phyloP scores from a whole-genome alignment of 345 rosid genomes.

The Rubroshorea leprosula region DNA sequence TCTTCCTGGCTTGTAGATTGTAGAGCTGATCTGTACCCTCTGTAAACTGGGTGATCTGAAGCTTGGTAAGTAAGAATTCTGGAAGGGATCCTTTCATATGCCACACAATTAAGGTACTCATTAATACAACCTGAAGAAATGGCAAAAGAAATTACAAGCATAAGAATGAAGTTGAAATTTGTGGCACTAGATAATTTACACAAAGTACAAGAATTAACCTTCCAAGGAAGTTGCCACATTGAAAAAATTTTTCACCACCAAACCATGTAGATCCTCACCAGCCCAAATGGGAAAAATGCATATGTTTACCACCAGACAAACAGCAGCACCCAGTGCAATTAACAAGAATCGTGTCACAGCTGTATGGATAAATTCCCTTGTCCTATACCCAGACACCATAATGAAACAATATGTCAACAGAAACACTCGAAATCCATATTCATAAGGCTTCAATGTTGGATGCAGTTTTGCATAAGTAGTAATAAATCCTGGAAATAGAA shows the following conservation, averaged over 20 bases:
- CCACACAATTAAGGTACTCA: slow-evolving; percentile 63
- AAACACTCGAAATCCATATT: slow-evolving; percentile 88
- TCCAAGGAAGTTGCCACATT: slow-evolving; percentile 83
- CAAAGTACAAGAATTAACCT: slow-evolving; percentile 36
- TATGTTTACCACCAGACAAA: slow-evolving; percentile 66
- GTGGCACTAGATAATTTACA: not conserved
- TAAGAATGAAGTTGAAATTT: too few species aligned
- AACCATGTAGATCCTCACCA: slow-evolving; percentile 86
- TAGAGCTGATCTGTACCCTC: slow-evolving; percentile 82
- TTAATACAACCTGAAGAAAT: slow-evolving; percentile 57
- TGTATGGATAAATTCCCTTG: slow-evolving; percentile 63
- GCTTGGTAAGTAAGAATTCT: slow-evolving; percentile 88
- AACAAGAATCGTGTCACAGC: slow-evolving; percentile 72
- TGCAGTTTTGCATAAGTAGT: slow-evolving; percentile 69
- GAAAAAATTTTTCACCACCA: slow-evolving; percentile 80
- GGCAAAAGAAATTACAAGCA: slow-evolving; percentile 5
- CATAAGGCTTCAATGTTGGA: slow-evolving; percentile 86
- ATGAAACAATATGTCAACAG: slow-evolving; percentile 74
- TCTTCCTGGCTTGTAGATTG: slow-evolving; percentile 93
- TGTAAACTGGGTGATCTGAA: slow-evolving; percentile 80
- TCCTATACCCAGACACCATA: slow-evolving; percentile 81
- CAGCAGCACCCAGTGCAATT: slow-evolving; percentile 83
- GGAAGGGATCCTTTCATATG: slow-evolving; percentile 70
- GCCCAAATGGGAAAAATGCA: slow-evolving; percentile 97
- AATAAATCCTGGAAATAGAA: slow-evolving; percentile 52